These are phyloP conservation scores for Blastobotrys persicus DNA, from an alignment of 1,139 yeast genomes.

Conservation along the genomic window DNA sequence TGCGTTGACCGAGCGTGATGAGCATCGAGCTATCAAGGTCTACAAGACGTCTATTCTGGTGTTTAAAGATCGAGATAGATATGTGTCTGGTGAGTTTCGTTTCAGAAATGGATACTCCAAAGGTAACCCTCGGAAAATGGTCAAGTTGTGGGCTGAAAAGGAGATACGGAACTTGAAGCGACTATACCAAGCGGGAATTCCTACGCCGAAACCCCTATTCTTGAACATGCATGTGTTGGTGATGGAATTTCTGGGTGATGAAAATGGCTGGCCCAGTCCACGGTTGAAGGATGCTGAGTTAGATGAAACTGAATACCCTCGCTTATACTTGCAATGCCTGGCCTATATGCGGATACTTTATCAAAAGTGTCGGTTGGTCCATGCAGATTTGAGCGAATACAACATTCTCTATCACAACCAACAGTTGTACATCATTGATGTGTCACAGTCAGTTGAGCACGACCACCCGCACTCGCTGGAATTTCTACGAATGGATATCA, in stretches of 20 bases:
- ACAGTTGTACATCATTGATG: constrained; percentile 85
- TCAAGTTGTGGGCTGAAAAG: constrained; percentile 97
- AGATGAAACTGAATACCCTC: constrained; percentile 54
- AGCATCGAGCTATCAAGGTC: constrained; percentile 75
- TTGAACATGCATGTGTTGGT: constrained; percentile 86
- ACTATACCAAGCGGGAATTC: constrained; percentile 71
- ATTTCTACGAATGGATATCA: constrained; percentile 94
- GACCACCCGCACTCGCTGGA: constrained; percentile 97
- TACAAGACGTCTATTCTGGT: constrained; percentile 94
- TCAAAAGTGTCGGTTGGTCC: constrained; percentile 85
- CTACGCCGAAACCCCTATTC: constrained; percentile 89
- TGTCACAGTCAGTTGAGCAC: constrained; percentile 95
- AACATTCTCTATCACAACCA: constrained; percentile 81
- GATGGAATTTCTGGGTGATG: constrained; percentile 85
- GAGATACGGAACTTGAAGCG: constrained; percentile 91
- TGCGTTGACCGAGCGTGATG: constrained; percentile 67
- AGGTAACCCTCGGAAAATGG: constrained; percentile 96
- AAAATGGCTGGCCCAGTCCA: constrained; percentile 77
- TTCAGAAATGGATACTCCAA: constrained; percentile 81
- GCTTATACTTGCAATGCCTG: constrained; percentile 73
- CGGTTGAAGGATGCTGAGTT: constrained; percentile 68
- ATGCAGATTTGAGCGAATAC: constrained; percentile 96
- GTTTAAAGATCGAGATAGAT: constrained; percentile 92
- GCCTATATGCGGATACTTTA: constrained; percentile 84
- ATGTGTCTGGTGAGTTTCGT: constrained; percentile 93